Percentiles rank a stretch among this genome's conserved stretches.
Evolutionary conservation across 2,329 filamentous ascomycete species (phyloP).

Genomic region (Diaporthe nobilis): DNA sequence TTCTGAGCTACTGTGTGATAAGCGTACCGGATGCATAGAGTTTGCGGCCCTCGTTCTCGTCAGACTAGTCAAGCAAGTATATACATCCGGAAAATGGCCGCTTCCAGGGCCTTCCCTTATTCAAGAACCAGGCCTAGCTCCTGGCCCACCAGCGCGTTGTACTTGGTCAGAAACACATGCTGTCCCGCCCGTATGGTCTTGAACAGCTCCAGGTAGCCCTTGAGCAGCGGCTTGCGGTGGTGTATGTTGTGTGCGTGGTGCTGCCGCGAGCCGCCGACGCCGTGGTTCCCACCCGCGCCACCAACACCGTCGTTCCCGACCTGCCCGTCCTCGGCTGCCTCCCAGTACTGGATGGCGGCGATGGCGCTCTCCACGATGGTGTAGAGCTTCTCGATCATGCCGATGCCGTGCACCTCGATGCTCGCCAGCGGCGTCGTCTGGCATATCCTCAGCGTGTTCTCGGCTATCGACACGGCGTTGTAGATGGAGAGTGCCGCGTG

Average conservation of each 20-base stretch:
- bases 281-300: not conserved
- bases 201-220: slow-evolving; percentile 33
- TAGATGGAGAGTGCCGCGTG: slow-evolving; percentile 35
- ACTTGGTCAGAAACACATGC: slow-evolving; percentile 33
- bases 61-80: not conserved
- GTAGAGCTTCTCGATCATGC: slow-evolving; percentile 37
- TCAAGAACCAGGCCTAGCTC: slow-evolving; percentile 26
- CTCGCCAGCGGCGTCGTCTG: slow-evolving; percentile 31
- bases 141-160: slow-evolving; percentile 36
- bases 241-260: slow-evolving; percentile 11
- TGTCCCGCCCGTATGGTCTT: slow-evolving; percentile 35
- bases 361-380: slow-evolving; percentile 36
- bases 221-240: slow-evolving; percentile 31
- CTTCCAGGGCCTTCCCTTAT: slow-evolving; percentile 20
- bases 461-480: slow-evolving; percentile 32
- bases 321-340: slow-evolving; percentile 28
- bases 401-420: slow-evolving; percentile 36
- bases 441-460: slow-evolving; percentile 30
- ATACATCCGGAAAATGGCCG: slow-evolving; percentile 29
- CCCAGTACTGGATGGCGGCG: slow-evolving; percentile 32
- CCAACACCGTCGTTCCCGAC: not conserved
- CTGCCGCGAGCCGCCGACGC: slow-evolving; percentile 1
- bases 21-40: slow-evolving; percentile 9
- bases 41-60: not conserved
- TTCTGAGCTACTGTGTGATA: slow-evolving; percentile 4